These are phyloP conservation scores for Cyberlindnera mrakii DNA, from an alignment of 805 yeast genomes.

Conservation along the genomic window DNA sequence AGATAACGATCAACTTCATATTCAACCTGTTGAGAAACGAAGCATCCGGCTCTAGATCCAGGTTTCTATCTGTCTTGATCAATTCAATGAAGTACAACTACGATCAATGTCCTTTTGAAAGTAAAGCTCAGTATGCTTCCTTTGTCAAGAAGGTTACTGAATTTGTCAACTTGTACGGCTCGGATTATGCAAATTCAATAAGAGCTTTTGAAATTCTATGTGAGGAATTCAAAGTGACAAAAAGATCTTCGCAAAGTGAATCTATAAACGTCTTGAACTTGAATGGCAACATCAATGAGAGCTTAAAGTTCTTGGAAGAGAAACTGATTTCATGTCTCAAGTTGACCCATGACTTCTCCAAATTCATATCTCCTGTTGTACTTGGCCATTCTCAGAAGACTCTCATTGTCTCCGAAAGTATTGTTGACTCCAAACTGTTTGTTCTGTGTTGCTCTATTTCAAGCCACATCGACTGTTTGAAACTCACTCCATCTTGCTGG, in stretches of 20 bases:
- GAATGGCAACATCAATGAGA: constrained; percentile 13
- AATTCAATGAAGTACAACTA: constrained; percentile 12
- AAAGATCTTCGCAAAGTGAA: constrained; percentile 5
- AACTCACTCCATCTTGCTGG: constrained; percentile 14
- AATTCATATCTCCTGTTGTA: constrained; percentile 3
- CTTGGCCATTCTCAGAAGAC: constrained; percentile 4
- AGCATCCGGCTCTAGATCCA: constrained; percentile 4
- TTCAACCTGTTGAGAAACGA: constrained; percentile 12
- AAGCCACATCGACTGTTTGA: constrained; percentile 11
- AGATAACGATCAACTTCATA: constrained; percentile 13
- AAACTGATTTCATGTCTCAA: constrained; percentile 10
- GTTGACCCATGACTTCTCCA: constrained; percentile 4
- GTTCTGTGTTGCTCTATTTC: constrained; percentile 16
- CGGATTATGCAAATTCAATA: constrained; percentile 10
- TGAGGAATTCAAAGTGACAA: constrained; percentile 3
- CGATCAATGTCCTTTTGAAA: constrained; percentile 3
- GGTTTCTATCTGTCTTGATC: constrained; percentile 14
- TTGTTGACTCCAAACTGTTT: constrained; percentile 15
- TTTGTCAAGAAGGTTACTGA: constrained; percentile 14
- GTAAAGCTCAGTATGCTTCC: constrained; percentile 2
- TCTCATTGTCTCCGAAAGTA: constrained; percentile 2
- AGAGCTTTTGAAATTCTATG: constrained; percentile 12
- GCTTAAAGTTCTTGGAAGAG: constrained; percentile 10
- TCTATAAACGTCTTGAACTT: constrained; percentile 8
- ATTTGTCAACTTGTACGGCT: constrained; percentile 13